Evolutionary conservation across 2,329 filamentous ascomycete genomes (phyloP).

Genomic region (Colletotrichum lupini): DNA sequence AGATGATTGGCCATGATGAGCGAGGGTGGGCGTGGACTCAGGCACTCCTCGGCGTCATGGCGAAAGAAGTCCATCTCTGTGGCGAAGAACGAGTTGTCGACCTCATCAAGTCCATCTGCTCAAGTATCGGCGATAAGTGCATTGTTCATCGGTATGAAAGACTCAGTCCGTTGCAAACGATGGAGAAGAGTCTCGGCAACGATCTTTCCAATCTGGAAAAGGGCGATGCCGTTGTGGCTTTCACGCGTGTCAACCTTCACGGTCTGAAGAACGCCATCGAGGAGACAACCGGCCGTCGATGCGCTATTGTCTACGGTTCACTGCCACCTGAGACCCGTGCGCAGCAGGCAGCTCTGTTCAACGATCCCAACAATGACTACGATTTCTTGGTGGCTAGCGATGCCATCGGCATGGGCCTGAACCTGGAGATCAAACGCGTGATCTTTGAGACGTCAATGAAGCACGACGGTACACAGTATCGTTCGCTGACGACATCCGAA

Average conservation of each 20-base stretch:
- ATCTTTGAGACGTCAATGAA: slow-evolving; percentile 86
- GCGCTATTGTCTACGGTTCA: slow-evolving; percentile 92
- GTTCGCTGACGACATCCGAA: slow-evolving; percentile 76
- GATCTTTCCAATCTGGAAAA: slow-evolving; percentile 78
- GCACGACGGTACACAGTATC: slow-evolving; percentile 69
- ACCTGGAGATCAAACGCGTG: slow-evolving; percentile 90
- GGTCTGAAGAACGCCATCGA: slow-evolving; percentile 83
- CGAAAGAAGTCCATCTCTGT: slow-evolving; percentile 91
- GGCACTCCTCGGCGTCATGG: slow-evolving; percentile 86
- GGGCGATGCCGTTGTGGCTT: slow-evolving; percentile 90
- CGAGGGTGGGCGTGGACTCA: slow-evolving; percentile 96
- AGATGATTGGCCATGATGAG: slow-evolving; percentile 87
- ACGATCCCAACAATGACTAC: slow-evolving; percentile 94
- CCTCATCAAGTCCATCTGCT: slow-evolving; percentile 81
- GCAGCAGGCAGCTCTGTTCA: slow-evolving; percentile 92
- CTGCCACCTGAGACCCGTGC: slow-evolving; percentile 93
- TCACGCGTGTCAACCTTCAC: slow-evolving; percentile 86
- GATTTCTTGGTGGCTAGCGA: slow-evolving; percentile 94
- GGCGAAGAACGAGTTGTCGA: slow-evolving; percentile 87
- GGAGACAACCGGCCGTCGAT: slow-evolving; percentile 77
- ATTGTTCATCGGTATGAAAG: slow-evolving; percentile 86
- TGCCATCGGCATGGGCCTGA: slow-evolving; percentile 97
- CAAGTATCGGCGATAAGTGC: slow-evolving; percentile 83
- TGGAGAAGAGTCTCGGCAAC: slow-evolving; percentile 70
- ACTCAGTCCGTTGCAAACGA: slow-evolving; percentile 79